A percentile compares a stretch with the other conserved stretches of the same genome.
phyloP scores from a whole-genome alignment of 805 yeast genomes.

The Lipomyces sp. region DNA sequence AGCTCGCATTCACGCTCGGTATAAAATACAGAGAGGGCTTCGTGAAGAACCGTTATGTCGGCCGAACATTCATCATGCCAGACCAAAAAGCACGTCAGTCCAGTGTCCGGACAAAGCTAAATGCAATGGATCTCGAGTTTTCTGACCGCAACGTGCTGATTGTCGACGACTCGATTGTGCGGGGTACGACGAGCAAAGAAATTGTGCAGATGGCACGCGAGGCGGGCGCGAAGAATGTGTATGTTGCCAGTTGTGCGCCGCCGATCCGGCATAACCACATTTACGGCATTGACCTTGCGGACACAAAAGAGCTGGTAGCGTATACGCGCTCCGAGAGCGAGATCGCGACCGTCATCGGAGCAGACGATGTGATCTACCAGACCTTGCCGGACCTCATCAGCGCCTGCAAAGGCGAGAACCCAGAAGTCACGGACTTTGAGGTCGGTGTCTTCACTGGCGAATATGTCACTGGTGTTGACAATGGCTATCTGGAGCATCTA shows the following conservation, averaged over 20 bases:
- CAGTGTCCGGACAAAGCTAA: slow-evolving; percentile 87
- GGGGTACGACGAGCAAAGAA: slow-evolving; percentile 96
- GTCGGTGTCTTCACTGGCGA: slow-evolving; percentile 95
- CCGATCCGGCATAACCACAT: slow-evolving; percentile 96
- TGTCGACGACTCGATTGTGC: slow-evolving; percentile 95
- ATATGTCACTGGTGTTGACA: slow-evolving; percentile 92
- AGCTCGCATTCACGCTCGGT: slow-evolving; percentile 77
- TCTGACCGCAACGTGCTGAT: slow-evolving; percentile 77
- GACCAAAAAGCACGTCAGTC: slow-evolving; percentile 92
- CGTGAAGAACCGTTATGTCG: slow-evolving; percentile 93
- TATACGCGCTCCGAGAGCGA: slow-evolving; percentile 70
- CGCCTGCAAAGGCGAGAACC: slow-evolving; percentile 53
- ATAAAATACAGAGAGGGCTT: slow-evolving; percentile 94
- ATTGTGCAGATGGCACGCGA: slow-evolving; percentile 98
- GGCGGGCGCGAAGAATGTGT: slow-evolving; percentile 95
- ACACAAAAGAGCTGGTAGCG: slow-evolving; percentile 89
- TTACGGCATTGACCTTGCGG: slow-evolving; percentile 96
- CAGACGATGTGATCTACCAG: slow-evolving; percentile 89
- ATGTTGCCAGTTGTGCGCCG: slow-evolving; percentile 95
- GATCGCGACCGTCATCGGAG: slow-evolving; percentile 75
- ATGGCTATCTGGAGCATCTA: slow-evolving; percentile 72
- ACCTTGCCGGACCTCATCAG: slow-evolving; percentile 74
- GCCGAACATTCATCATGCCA: slow-evolving; percentile 98
- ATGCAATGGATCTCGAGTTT: slow-evolving; percentile 94
- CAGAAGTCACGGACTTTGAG: slow-evolving; percentile 63